These are phyloP conservation scores for Actinidia polygama DNA, from an alignment of 179 eudicot species.

Conservation along the genomic window DNA sequence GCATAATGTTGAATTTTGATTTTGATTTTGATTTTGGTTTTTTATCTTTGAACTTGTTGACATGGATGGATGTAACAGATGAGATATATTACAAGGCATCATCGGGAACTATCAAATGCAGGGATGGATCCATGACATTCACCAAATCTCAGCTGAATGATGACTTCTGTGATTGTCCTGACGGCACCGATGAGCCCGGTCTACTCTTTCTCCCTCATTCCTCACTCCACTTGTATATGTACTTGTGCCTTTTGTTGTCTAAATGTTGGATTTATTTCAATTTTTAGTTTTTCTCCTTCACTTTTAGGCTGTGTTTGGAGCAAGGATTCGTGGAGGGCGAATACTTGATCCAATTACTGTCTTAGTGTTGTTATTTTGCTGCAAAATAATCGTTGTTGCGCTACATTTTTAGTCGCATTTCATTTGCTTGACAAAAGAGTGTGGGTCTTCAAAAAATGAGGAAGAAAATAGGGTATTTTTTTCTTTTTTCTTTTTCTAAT, in stretches of 20 bases:
- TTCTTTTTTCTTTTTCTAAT: background rate
- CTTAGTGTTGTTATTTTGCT: slow-evolving; percentile 21
- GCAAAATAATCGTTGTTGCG: background rate
- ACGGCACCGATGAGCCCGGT: slow-evolving; percentile 98
- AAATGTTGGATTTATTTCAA: background rate
- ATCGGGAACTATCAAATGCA: slow-evolving; percentile 61
- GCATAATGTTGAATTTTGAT: background rate
- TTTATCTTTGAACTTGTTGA: background rate
- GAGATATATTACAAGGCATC: slow-evolving; percentile 54
- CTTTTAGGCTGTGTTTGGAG: background rate
- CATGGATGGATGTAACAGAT: slow-evolving; percentile 45
- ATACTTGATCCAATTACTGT: too few species aligned
- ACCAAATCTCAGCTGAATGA: slow-evolving; percentile 73
- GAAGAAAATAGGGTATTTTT: background rate
- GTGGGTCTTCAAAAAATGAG: background rate
- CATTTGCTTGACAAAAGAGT: background rate
- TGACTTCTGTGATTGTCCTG: slow-evolving; percentile 91
- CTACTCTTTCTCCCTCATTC: slow-evolving; percentile 8
- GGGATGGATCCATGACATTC: slow-evolving; percentile 88
- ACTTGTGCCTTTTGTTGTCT: too few species aligned
- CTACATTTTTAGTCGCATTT: background rate
- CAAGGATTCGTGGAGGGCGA: too few species aligned
- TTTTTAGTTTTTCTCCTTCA: background rate
- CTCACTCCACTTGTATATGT: background rate
- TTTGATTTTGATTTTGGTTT: background rate